These are phyloP conservation scores for Mangifera indica DNA, from an alignment of 345 rosid species.

Conservation along the genomic window DNA sequence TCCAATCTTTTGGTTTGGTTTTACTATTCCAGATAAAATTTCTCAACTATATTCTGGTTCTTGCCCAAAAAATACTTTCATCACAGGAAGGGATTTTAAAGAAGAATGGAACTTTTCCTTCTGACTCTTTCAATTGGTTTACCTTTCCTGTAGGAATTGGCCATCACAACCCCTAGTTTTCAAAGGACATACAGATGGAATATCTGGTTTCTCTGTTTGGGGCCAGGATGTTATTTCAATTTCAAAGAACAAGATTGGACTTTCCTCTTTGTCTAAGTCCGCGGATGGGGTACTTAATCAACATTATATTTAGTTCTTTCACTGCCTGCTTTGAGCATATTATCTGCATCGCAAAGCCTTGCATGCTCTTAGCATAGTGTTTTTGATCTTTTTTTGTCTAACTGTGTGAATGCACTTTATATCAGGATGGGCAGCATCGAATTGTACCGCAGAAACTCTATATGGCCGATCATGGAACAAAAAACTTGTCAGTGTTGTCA, in stretches of 20 bases:
- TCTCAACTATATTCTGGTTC: neutral
- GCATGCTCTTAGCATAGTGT: neutral
- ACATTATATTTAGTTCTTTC: neutral
- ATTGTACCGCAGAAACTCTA: slow-evolving; percentile 68
- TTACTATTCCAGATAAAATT: neutral
- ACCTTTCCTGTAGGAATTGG: slow-evolving; percentile 50
- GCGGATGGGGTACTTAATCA: slow-evolving; percentile 54
- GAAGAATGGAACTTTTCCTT: neutral
- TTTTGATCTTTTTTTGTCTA: neutral
- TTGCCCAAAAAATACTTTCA: neutral
- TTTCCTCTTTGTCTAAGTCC: slow-evolving; percentile 61
- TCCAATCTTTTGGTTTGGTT: neutral
- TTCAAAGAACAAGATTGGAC: slow-evolving; percentile 79
- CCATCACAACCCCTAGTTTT: slow-evolving; percentile 49
- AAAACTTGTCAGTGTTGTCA: slow-evolving; percentile 62
- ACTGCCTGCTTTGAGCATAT: neutral
- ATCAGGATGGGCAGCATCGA: slow-evolving; percentile 65
- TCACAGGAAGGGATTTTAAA: neutral
- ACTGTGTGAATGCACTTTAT: neutral
- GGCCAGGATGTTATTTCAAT: slow-evolving; percentile 85
- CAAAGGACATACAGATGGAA: slow-evolving; percentile 73
- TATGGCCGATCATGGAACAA: slow-evolving; percentile 51
- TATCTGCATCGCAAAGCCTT: neutral
- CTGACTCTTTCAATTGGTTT: slow-evolving; percentile 12
- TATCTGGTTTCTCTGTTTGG: slow-evolving; percentile 81